phyloP scores from a whole-genome alignment of 306 rosid species.

The Sindora glabra region DNA sequence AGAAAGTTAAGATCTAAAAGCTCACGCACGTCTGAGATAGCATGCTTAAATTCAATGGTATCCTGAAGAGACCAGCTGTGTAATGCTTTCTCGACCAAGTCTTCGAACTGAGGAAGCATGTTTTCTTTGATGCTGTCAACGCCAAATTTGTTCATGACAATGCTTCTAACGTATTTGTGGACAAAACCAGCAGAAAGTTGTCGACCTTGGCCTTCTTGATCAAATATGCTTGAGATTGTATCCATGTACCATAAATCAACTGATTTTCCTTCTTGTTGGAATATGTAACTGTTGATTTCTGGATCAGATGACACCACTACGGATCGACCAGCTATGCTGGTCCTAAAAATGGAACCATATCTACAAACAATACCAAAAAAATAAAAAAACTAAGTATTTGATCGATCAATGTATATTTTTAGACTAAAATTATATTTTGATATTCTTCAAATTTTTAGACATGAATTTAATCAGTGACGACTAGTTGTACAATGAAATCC shows the following conservation, averaged over 20 bases:
- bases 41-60: slow-evolving; percentile 28
- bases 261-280: slow-evolving; percentile 28
- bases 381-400: too few relatives aligned
- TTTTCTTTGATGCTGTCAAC: slow-evolving; percentile 22
- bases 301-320: slow-evolving; percentile 25
- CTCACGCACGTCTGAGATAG: slow-evolving; percentile 13
- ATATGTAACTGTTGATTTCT: slow-evolving; percentile 15
- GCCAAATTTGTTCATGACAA: slow-evolving; percentile 30
- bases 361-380: slow-evolving; percentile 5
- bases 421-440: too few relatives aligned
- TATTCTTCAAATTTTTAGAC: too few relatives aligned
- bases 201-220: slow-evolving; percentile 10
- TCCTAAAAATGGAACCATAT: slow-evolving; percentile 32
- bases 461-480: too few relatives aligned
- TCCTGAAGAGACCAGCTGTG: slow-evolving; percentile 22
- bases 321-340: slow-evolving; percentile 22
- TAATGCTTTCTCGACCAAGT: slow-evolving; percentile 7
- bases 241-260: slow-evolving; percentile 32
- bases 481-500: too few relatives aligned
- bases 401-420: too few relatives aligned
- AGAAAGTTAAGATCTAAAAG: too few relatives aligned
- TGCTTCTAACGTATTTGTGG: slow-evolving; percentile 32
- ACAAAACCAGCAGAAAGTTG: not conserved
- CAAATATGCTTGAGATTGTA: slow-evolving; percentile 23
- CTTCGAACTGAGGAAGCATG: slow-evolving; percentile 22